These are phyloP conservation scores for Xylaria sp. DNA, from an alignment of 2,329 filamentous ascomycete species.

Conservation along the genomic window DNA sequence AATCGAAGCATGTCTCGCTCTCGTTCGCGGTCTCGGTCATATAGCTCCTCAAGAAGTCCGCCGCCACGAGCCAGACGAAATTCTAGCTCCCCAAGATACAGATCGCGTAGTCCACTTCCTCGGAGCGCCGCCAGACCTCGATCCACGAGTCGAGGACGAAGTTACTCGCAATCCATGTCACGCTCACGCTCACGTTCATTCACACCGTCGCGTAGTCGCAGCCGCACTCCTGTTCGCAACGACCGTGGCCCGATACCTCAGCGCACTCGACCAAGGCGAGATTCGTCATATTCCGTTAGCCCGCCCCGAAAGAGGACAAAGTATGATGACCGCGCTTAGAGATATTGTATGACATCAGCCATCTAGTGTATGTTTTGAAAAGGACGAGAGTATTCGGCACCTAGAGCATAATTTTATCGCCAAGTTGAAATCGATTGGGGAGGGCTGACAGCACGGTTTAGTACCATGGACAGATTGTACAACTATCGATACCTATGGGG, in stretches of 20 bases:
- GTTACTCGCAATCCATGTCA: slow-evolving; percentile 41
- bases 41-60: slow-evolving; percentile 35
- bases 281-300: slow-evolving; percentile 38
- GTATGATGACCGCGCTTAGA: slow-evolving; percentile 38
- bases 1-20: slow-evolving; percentile 39
- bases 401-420: not conserved
- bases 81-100: slow-evolving; percentile 34
- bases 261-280: slow-evolving; percentile 38
- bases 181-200: slow-evolving; percentile 41
- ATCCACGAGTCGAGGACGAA: slow-evolving; percentile 41
- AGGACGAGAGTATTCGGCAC: not conserved
- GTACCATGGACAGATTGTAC: slow-evolving; percentile 32
- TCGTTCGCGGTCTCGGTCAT: slow-evolving; percentile 34
- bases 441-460: slow-evolving; percentile 4
- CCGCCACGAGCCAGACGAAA: slow-evolving; percentile 36
- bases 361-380: slow-evolving; percentile 24
- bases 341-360: not conserved
- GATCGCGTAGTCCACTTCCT: slow-evolving; percentile 33
- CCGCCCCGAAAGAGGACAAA: slow-evolving; percentile 41
- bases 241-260: slow-evolving; percentile 41
- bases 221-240: slow-evolving; percentile 35
- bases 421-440: slow-evolving; percentile 5
- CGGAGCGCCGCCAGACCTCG: slow-evolving; percentile 36
- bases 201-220: slow-evolving; percentile 43
- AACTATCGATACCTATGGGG: slow-evolving; percentile 23